phyloP scores from a whole-genome alignment of 2,329 filamentous ascomycete species.

The Paecilomyces sp. region DNA sequence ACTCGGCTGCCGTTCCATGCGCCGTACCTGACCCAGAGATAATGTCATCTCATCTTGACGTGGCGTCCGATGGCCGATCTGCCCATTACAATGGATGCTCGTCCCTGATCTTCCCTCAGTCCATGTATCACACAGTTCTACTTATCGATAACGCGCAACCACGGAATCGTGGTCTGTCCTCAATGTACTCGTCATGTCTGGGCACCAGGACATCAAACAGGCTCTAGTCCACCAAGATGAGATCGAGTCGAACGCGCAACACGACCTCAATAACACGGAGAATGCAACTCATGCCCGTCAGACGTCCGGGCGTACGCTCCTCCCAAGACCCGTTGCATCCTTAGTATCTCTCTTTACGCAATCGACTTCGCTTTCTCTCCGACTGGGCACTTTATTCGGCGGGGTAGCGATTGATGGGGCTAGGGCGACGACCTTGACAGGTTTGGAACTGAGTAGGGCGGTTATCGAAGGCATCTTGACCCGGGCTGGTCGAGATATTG shows the following conservation, averaged over 20 bases:
- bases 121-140: not conserved
- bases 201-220: not conserved
- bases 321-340: conserved; percentile 37
- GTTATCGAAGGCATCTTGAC: conserved; percentile 39
- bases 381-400: conserved; percentile 37
- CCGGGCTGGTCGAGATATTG: conserved; percentile 38
- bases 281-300: conserved; percentile 17
- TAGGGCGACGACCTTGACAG: conserved; percentile 37
- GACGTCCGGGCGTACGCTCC: conserved; percentile 28
- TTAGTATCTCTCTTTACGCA: conserved; percentile 38
- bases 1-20: not conserved
- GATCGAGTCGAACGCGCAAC: not conserved
- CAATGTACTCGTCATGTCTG: conserved; percentile 2
- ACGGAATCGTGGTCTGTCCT: not conserved
- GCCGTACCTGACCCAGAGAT: not conserved
- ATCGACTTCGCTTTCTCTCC: conserved; percentile 37
- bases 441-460: conserved; percentile 37
- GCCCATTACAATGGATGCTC: not conserved
- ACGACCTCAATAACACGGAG: conserved; percentile 2
- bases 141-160: not conserved
- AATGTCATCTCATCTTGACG: not conserved
- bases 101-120: not conserved
- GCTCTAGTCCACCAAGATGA: not conserved
- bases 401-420: conserved; percentile 37
- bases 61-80: not conserved